Percentiles rank a stretch among this genome's conserved stretches.
Evolutionary conservation across 129 eudicot species (phyloP).

Genomic region (Oenanthe sinensis): DNA sequence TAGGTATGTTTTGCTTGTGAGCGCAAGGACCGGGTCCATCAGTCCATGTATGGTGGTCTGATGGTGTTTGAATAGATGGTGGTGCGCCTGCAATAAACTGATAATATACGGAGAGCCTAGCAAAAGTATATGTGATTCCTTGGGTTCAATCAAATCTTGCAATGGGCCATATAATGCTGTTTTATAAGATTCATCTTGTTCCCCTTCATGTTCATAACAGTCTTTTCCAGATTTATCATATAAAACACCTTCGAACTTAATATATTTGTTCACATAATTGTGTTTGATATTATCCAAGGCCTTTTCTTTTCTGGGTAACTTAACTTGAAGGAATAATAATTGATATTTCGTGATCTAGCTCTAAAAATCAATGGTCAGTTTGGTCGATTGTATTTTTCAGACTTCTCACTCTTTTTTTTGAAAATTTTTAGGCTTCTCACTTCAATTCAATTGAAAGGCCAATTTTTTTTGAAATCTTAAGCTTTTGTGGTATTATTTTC

Average conservation of each 20-base stretch:
- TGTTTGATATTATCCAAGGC: neutral
- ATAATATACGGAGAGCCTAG: neutral
- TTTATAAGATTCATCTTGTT: conserved; percentile 17
- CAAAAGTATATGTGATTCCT: conserved; percentile 10
- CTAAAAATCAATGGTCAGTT: no score
- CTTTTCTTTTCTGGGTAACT: neutral
- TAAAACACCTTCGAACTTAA: neutral
- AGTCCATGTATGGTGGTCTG: neutral
- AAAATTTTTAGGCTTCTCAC: no score
- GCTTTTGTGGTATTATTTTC: no score
- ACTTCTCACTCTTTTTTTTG: no score
- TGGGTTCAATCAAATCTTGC: conserved; percentile 18
- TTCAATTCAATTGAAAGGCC: no score
- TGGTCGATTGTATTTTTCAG: no score
- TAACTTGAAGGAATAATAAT: neutral
- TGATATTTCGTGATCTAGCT: no score
- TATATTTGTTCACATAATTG: neutral
- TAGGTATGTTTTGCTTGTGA: neutral
- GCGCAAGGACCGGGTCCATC: neutral
- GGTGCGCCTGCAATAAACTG: neutral
- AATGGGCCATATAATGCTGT: conserved; percentile 16
- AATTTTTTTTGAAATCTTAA: no score
- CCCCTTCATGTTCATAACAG: neutral
- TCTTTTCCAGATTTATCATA: neutral
- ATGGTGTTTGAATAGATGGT: neutral